phyloP scores from a whole-genome alignment of 106 monocot genomes.

The Phalaenopsis aphrodite region DNA sequence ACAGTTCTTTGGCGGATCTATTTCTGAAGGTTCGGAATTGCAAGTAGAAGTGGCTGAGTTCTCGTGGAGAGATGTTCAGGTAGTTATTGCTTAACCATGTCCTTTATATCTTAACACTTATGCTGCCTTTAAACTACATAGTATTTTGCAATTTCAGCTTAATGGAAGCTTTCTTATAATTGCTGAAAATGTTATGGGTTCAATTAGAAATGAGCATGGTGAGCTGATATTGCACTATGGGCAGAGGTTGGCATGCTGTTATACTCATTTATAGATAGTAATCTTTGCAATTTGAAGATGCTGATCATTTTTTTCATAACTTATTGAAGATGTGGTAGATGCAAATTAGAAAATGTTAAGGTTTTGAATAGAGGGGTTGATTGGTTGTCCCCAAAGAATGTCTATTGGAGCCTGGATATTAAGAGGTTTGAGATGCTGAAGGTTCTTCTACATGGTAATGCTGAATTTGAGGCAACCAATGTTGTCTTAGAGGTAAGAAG shows the following conservation, averaged over 20 bases:
- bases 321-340: constrained; percentile 68
- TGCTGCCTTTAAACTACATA: not conserved
- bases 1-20: constrained; percentile 80
- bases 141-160: constrained; percentile 44
- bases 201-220: constrained; percentile 24
- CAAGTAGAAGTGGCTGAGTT: constrained; percentile 94
- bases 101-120: not conserved
- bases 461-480: constrained; percentile 86
- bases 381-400: constrained; percentile 66
- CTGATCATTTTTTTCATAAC: constrained; percentile 5
- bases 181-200: constrained; percentile 87
- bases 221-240: constrained; percentile 79
- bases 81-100: constrained; percentile 15
- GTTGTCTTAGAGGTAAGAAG: constrained; percentile 53
- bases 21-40: constrained; percentile 81
- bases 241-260: constrained; percentile 29
- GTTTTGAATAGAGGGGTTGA: constrained; percentile 74
- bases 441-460: constrained; percentile 80
- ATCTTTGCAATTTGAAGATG: not conserved
- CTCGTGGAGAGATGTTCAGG: constrained; percentile 84
- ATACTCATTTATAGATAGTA: not conserved
- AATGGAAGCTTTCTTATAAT: constrained; percentile 74
- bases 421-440: constrained; percentile 56
- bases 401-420: constrained; percentile 92
- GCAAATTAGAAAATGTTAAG: constrained; percentile 71